A percentile compares a stretch with the other conserved stretches of the same genome.
These are phyloP conservation scores for Mucor piriformis DNA, from an alignment of 371 early-diverging fungal species.

Conservation along the genomic window DNA sequence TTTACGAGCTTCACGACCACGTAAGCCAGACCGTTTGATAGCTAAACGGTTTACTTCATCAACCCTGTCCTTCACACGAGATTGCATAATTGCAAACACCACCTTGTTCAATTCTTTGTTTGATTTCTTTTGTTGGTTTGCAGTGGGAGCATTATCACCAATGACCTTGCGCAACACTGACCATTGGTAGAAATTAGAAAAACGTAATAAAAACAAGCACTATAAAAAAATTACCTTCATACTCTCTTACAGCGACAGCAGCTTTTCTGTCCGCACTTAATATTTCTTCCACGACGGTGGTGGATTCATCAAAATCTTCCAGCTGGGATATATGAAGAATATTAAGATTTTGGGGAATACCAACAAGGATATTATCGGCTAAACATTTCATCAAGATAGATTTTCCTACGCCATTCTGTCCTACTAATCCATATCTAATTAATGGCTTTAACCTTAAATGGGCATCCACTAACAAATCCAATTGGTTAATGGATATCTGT, in stretches of 20 bases:
- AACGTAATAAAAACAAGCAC: no score
- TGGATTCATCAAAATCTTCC: constrained; percentile 52
- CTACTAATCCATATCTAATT: constrained; percentile 77
- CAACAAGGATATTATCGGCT: constrained; percentile 73
- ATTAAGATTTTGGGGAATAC: constrained; percentile 75
- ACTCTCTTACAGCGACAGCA: constrained; percentile 32
- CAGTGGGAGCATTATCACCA: constrained; percentile 17
- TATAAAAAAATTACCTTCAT: constrained; percentile 30
- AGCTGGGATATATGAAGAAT: constrained; percentile 83
- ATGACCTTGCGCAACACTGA: constrained; percentile 37
- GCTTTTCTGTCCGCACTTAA: constrained; percentile 72
- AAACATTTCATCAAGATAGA: constrained; percentile 79
- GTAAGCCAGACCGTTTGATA: constrained; percentile 74
- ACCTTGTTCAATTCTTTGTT: constrained; percentile 30
- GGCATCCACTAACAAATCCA: constrained; percentile 67
- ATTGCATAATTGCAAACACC: constrained; percentile 35
- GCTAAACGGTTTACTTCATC: constrained; percentile 68
- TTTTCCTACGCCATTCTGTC: constrained; percentile 93
- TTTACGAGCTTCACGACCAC: constrained; percentile 76
- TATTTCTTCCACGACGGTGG: constrained; percentile 69
- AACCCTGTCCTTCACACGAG: constrained; percentile 40
- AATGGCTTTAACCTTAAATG: constrained; percentile 65
- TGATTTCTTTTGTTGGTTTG: neutral
- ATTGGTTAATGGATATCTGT: constrained; percentile 67
- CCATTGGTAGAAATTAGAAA: no score